Conservation (phyloP, 148 eudicot genomes). For the Amaranthus cruentus region DNA sequence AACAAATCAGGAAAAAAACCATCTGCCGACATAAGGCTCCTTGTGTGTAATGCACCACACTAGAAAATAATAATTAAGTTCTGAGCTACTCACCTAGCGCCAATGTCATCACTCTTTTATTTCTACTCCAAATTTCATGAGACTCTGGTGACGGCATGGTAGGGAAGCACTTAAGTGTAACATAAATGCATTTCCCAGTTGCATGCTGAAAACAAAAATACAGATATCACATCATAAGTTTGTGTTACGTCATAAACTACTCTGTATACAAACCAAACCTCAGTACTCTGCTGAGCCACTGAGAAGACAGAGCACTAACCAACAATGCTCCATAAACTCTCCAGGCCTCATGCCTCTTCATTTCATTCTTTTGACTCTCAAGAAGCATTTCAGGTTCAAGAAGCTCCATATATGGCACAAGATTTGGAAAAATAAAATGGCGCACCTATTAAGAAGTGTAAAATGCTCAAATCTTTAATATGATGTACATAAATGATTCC, state of each 20-base stretch:
- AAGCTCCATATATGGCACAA: conserved; percentile 55
- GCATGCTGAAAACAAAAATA: conserved; percentile 46
- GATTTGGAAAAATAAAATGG: conserved; percentile 65
- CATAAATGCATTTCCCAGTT: conserved; percentile 62
- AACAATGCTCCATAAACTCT: conserved; percentile 73
- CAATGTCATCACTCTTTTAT: conserved; percentile 33
- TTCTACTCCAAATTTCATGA: conserved; percentile 35
- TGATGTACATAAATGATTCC: background rate
- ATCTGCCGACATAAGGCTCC: background rate
- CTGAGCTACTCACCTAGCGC: conserved; percentile 33
- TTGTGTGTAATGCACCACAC: background rate
- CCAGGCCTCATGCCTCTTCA: conserved; percentile 78
- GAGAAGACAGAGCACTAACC: conserved; percentile 35
- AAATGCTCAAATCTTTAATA: background rate
- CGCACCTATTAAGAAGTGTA: conserved; percentile 41
- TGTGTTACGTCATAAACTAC: background rate
- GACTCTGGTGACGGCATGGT: conserved; percentile 41
- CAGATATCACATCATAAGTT: background rate
- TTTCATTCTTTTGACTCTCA: conserved; percentile 59
- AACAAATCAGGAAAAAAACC: background rate
- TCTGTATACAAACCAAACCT: background rate
- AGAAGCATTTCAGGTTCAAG: conserved; percentile 75
- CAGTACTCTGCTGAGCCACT: background rate
- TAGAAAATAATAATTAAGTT: background rate
- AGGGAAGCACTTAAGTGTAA: conserved; percentile 58